Evolutionary conservation across 1,284 basidiomycete genomes (phyloP), one percentile per base, ranked within the genome.

Genomic region (Phlebopus sp.): DNA sequence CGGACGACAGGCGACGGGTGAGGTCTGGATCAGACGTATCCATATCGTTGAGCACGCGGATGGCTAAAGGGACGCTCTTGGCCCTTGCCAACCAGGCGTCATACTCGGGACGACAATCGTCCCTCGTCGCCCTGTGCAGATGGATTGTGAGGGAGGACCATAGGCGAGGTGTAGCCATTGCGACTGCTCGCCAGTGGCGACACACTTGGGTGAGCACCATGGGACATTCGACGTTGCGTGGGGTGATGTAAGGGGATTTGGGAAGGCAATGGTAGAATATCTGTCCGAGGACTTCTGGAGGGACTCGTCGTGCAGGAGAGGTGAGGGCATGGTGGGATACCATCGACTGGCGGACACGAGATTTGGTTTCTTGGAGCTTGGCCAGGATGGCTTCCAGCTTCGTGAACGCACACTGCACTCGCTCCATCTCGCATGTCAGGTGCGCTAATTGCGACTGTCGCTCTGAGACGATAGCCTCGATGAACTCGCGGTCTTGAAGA

Each of bases 141-240:
- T 42, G 25, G 25, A 63, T 39, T 23, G 60, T 45, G 15, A 65
- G 50, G 40, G 64, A 60, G 7, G 66, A 54, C 63, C 63, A 65
- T 1, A 65, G 50, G 40, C 65, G 62, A 3, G 63, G 62, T 2
- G 65, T 57, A 1, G 54, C 50, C n/a, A 56, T 52, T 23, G 42
- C 62, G 32, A 69, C 50, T 3, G 36, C 38, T 36, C 63, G 52
- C 63, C 63, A 65, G 17, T 65, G 55, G 18, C 55, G 66, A 48
- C 63, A 65, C 19, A 65, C 55, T n/a, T 63, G 63, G 1, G 62
- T 61, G 30, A 65, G 63, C 37, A 68, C 45, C 4, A 65, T 47
- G 1, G 63, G 63, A 32, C 64, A 55, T 5, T 51, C 49, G 34
- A 23, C 46, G 7, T 50, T 29, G n/a, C 49, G 19, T 2, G 66